Conservation (phyloP, 106 monocot genomes). For the Dactylorhiza incarnata region DNA sequence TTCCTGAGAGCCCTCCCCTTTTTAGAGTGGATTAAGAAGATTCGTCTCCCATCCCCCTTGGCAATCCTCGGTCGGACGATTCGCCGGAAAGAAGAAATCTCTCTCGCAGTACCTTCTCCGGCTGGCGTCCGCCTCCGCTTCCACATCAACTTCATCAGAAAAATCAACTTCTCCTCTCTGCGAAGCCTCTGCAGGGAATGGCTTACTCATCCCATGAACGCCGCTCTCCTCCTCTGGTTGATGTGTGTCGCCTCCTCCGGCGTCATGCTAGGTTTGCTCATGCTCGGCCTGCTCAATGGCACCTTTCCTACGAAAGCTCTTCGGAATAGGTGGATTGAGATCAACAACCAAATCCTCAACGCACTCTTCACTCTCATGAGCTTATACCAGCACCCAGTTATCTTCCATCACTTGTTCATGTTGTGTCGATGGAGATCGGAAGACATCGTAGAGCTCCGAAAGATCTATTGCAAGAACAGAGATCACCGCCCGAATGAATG, state of each 20-base stretch:
- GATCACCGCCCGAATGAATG: constrained; percentile 47
- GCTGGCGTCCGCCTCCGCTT: constrained; percentile 22
- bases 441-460: constrained; percentile 41
- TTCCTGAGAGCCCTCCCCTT: constrained; percentile 19
- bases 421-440: constrained; percentile 36
- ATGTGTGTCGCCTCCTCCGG: constrained; percentile 38
- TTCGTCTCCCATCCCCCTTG: constrained; percentile 23
- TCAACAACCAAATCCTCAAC: constrained; percentile 51
- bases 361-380: constrained; percentile 68
- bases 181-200: constrained; percentile 31
- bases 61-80: constrained; percentile 14
- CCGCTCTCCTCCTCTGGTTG: constrained; percentile 47
- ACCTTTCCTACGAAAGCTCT: constrained; percentile 11
- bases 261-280: constrained; percentile 46
- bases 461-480: constrained; percentile 61
- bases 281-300: constrained; percentile 50
- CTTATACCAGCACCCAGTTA: constrained; percentile 49
- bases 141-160: constrained; percentile 14
- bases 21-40: constrained; percentile 12
- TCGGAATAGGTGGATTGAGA: constrained; percentile 27
- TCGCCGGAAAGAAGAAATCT: constrained; percentile 18
- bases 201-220: constrained; percentile 53
- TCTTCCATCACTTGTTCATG: constrained; percentile 45
- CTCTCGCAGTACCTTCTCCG: constrained; percentile 26
- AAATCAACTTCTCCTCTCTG: constrained; percentile 17